phyloP scores from a whole-genome alignment of 768 basidiomycete genomes.

The Lactifluus volemus region DNA sequence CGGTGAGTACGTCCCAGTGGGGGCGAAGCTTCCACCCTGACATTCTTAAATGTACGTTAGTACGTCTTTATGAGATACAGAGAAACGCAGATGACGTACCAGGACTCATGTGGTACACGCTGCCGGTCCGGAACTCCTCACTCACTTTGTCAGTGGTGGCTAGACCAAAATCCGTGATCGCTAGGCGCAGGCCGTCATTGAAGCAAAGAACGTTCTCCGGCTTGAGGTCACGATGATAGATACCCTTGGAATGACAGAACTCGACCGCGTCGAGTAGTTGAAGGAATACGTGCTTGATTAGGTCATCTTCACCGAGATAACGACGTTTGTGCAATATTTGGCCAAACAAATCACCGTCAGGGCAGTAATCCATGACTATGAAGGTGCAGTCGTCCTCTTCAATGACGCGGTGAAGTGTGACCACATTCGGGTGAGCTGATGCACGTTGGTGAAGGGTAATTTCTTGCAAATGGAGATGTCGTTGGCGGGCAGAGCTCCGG shows the following conservation, averaged over 20 bases:
- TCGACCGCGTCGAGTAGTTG: slow-evolving; percentile 92
- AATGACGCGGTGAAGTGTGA: slow-evolving; percentile 82
- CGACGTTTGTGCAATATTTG: slow-evolving; percentile 73
- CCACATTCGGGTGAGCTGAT: slow-evolving; percentile 69
- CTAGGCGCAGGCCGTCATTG: slow-evolving; percentile 63
- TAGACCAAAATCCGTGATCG: slow-evolving; percentile 92
- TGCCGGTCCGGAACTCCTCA: slow-evolving; percentile 90
- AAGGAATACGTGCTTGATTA: slow-evolving; percentile 86
- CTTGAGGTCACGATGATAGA: slow-evolving; percentile 96
- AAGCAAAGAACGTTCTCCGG: slow-evolving; percentile 93
- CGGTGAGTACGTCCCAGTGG: slow-evolving; percentile 69
- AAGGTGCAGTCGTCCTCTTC: slow-evolving; percentile 77
- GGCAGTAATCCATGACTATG: slow-evolving; percentile 90
- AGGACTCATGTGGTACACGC: slow-evolving; percentile 97
- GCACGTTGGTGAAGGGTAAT: slow-evolving; percentile 72
- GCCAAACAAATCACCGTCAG: slow-evolving; percentile 85
- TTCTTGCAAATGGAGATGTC: slow-evolving; percentile 76
- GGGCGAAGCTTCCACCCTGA: slow-evolving; percentile 63
- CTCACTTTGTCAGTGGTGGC: slow-evolving; percentile 82
- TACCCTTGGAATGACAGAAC: slow-evolving; percentile 83
- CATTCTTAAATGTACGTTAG: slow-evolving; percentile 55
- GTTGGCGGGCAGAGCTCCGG: slow-evolving; percentile 45
- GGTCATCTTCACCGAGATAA: slow-evolving; percentile 74
- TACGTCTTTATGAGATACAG: slow-evolving; percentile 12
- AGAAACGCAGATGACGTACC: slow-evolving; percentile 38